Evolutionary conservation across 805 yeast genomes (phyloP).

Genomic region (Kuraishia hungarica): DNA sequence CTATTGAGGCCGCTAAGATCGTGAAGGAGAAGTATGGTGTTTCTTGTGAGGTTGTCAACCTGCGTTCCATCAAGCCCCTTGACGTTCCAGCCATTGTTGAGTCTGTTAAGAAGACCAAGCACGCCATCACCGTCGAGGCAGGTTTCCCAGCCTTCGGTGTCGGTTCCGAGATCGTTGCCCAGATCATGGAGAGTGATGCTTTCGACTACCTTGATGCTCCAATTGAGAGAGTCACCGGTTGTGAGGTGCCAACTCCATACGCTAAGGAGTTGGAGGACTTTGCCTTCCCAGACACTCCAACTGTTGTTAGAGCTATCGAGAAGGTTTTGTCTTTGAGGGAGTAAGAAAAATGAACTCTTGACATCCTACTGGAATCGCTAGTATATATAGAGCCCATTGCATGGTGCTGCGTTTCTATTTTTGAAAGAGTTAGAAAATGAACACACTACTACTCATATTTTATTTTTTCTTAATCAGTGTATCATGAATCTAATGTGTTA

Average conservation of each 20-base stretch:
- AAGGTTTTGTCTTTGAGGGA: slow-evolving; percentile 56
- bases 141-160: slow-evolving; percentile 98
- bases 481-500: not conserved
- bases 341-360: slow-evolving; percentile 1
- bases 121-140: slow-evolving; percentile 91
- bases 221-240: slow-evolving; percentile 96
- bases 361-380: not conserved
- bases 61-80: slow-evolving; percentile 95
- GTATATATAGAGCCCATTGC: not conserved
- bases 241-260: slow-evolving; percentile 99
- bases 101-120: slow-evolving; percentile 94
- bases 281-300: slow-evolving; percentile 96
- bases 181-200: slow-evolving; percentile 96
- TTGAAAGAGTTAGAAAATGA: not conserved
- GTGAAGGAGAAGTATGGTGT: slow-evolving; percentile 82
- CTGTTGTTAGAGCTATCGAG: slow-evolving; percentile 80
- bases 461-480: not conserved
- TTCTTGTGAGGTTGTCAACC: slow-evolving; percentile 87
- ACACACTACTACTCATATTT: not conserved
- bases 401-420: not conserved
- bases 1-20: slow-evolving; percentile 84
- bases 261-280: slow-evolving; percentile 94
- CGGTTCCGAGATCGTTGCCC: slow-evolving; percentile 97
- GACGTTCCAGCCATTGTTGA: slow-evolving; percentile 80
- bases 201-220: slow-evolving; percentile 98